Percentiles rank a stretch among this genome's conserved stretches.
Conservation (phyloP, 371 early-diverging fungal species). For the Rhizomucor miehei region DNA sequence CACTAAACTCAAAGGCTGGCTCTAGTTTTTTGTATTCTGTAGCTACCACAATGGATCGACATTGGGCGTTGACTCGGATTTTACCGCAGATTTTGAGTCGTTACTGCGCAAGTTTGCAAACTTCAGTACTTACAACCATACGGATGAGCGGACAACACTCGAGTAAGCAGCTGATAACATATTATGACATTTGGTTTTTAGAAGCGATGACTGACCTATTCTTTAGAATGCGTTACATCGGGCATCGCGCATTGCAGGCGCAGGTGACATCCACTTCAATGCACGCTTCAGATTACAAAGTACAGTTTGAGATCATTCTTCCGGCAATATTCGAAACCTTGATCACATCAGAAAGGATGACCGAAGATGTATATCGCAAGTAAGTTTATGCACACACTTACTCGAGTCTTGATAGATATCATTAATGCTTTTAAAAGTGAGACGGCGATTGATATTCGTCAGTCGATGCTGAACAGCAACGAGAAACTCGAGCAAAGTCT, state of each 20-base stretch:
- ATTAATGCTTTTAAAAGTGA: constrained; percentile 1
- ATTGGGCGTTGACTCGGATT: constrained; percentile 65
- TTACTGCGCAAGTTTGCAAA: constrained; percentile 47
- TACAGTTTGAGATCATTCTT: constrained; percentile 47
- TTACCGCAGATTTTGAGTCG: constrained; percentile 55
- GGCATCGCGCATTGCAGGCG: constrained; percentile 46
- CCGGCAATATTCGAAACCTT: constrained; percentile 45
- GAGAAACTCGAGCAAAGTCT: constrained; percentile 18
- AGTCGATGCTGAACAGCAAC: constrained; percentile 5
- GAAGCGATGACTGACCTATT: no score
- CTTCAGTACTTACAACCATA: constrained; percentile 37
- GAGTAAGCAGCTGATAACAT: constrained; percentile 18
- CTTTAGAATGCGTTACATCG: constrained; percentile 49
- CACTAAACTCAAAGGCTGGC: no score
- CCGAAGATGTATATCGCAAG: no score
- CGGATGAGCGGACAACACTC: constrained; percentile 31
- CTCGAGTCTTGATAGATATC: no score
- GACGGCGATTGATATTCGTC: constrained; percentile 16
- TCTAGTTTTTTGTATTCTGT: constrained; percentile 67
- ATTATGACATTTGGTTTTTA: background rate
- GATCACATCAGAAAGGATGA: constrained; percentile 5
- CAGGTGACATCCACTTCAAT: constrained; percentile 49
- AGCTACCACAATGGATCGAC: constrained; percentile 65
- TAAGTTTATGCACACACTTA: no score
- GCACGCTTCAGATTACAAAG: constrained; percentile 41